These are phyloP conservation scores for Dendrostoma leiphaemia DNA, from an alignment of 2,329 filamentous ascomycete genomes.

Conservation along the genomic window DNA sequence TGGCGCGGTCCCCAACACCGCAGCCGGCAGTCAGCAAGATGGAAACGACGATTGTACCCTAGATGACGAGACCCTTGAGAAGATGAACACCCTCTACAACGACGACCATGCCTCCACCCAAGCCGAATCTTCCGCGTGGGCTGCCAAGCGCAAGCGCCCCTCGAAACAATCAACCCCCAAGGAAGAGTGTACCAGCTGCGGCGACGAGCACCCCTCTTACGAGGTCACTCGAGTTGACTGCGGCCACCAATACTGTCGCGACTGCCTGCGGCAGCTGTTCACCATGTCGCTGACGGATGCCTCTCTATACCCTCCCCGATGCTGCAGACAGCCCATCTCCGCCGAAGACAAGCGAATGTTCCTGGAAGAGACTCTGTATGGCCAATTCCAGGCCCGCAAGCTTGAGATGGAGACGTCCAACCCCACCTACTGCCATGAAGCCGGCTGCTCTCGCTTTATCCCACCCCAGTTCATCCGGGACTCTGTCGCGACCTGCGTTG, in stretches of 20 bases:
- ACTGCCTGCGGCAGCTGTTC: not conserved
- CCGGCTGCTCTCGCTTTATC: slow-evolving; percentile 47
- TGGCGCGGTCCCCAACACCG: not conserved
- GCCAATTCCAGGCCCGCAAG: slow-evolving; percentile 41
- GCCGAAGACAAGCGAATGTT: slow-evolving; percentile 22
- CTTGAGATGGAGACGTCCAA: slow-evolving; percentile 47
- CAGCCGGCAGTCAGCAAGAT: not conserved
- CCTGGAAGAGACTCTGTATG: slow-evolving; percentile 33
- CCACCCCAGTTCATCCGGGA: slow-evolving; percentile 27
- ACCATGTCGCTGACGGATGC: not conserved
- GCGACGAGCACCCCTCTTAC: not conserved
- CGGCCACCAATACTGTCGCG: slow-evolving; percentile 6
- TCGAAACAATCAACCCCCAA: not conserved
- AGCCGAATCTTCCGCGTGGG: not conserved
- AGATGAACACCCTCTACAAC: not conserved
- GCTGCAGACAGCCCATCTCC: not conserved
- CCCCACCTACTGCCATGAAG: slow-evolving; percentile 48
- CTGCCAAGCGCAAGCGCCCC: not conserved
- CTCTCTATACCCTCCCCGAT: not conserved
- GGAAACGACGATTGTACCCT: not conserved
- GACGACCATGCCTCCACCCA: not conserved
- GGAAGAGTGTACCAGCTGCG: not conserved
- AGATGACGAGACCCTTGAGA: not conserved
- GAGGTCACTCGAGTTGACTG: not conserved
- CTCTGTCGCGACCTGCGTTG: slow-evolving; percentile 38